Conservation (phyloP, 2,329 filamentous ascomycete genomes). For the Fusarium graminum region DNA sequence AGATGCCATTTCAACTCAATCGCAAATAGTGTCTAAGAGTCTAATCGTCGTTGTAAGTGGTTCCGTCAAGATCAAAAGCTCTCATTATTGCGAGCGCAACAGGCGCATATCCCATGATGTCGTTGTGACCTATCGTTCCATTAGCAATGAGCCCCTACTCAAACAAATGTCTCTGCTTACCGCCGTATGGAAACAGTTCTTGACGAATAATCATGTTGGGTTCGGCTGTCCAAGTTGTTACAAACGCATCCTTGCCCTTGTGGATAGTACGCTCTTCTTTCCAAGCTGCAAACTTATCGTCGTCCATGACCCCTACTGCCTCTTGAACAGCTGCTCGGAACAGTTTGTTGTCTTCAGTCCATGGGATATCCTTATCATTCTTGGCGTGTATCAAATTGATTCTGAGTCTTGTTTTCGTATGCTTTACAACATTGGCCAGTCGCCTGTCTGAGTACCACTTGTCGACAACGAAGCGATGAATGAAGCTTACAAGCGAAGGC, state of each 20-base stretch:
- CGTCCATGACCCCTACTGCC: conserved; percentile 55
- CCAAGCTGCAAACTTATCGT: conserved; percentile 57
- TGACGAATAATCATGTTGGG: conserved; percentile 65
- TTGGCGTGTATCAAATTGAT: conserved; percentile 83
- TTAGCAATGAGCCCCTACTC: conserved; percentile 4
- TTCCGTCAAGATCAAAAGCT: conserved; percentile 66
- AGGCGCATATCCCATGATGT: conserved; percentile 74
- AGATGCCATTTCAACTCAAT: neutral
- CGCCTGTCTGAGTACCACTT: conserved; percentile 81
- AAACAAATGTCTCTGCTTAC: conserved; percentile 55
- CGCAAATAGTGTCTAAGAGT: neutral
- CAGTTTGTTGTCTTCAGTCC: conserved; percentile 73
- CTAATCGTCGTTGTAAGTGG: conserved; percentile 45
- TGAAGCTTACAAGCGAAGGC: conserved; percentile 71
- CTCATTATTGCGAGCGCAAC: conserved; percentile 74
- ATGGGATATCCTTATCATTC: conserved; percentile 87
- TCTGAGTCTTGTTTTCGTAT: conserved; percentile 67
- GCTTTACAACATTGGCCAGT: conserved; percentile 67
- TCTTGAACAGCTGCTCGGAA: conserved; percentile 72
- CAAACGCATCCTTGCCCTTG: conserved; percentile 62
- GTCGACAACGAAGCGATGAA: conserved; percentile 78
- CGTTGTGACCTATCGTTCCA: conserved; percentile 71
- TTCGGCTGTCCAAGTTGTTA: conserved; percentile 60
- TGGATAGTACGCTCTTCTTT: conserved; percentile 61
- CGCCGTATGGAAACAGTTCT: conserved; percentile 67